Evolutionary conservation across 345 rosid genomes (phyloP), one percentile per base, ranked within the genome.

Genomic region (Hibiscus tridactylites): DNA sequence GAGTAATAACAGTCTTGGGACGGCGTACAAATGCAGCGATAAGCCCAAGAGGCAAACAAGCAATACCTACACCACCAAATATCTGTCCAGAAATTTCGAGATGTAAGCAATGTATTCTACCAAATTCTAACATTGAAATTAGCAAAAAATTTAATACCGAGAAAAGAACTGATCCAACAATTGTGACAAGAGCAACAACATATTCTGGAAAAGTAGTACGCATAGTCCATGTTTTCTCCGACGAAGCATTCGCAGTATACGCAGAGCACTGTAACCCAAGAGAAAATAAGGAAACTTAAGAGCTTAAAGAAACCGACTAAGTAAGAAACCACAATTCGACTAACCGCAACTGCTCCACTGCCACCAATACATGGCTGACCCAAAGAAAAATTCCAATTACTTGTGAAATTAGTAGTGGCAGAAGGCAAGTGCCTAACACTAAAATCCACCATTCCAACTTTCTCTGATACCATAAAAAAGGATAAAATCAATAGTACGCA

Each of bases 21-120:
- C 99, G 98, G 76, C 92, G 86, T 81, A 96, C 84, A 81, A 96
- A 96, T 8, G 97, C 85, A 83, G 90, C 90, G 61, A 96, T 90
- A 73, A 96, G 98, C 81, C 97, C 97, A 77, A 96, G 65, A 1
- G 99, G 99, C 68, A 96, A 83, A 80, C 88, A 88, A 53, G 98
- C 95, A 79, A 96, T 96, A 74, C 98, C 98, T 75, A 94, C 97
- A 65, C 98, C 98, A 69, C 98, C 98, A 80, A 94, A 94, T 73
- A 94, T 94, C 97, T 94, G 86, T 72, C 31, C 68, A 71, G 68
- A 70, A 21, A 24, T 47, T 74, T 60, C 67, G 66, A 71, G 39
- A 35, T 62, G 44, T 72, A 19, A 75, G 42, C 13, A 63, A 59
- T 21, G 17, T 33, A 44, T 37, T 68, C 39, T 69, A 9, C 3